Base-by-base conservation (phyloP, 2,329 filamentous ascomycete genomes). In the Fusarium robinianum region DNA sequence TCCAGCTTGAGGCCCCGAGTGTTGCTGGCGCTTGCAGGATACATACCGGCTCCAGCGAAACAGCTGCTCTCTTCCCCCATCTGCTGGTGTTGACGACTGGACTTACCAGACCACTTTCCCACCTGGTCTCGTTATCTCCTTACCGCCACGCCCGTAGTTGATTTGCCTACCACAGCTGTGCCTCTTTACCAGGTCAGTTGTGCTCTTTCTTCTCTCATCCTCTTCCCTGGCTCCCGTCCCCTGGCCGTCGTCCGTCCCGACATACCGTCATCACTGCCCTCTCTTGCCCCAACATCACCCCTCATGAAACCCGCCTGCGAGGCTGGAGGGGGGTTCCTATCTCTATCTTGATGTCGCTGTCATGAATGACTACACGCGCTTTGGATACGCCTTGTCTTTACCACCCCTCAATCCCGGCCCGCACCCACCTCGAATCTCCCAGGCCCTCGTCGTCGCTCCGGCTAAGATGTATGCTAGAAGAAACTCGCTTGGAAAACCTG, bases 381-480 rank as follows among this genome's bases (percentile, higher is more conserved):
- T 39, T 52, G 58, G 55, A 51, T 53, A 54, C 46, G n/a, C n/a
- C n/a, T n/a, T 58, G 49, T 47, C 38, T 55, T 50, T 26, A 36
- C 37, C 41, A 39, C 29, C 39, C 41, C 38, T 22, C 29, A 30
- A 8, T 23, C 35, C 35, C 19, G 24, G 16, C 30, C 38, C 25
- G 39, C 35, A 48, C 19, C 41, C 44, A 39, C 22, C 35, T 48
- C 46, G 40, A 35, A 40, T 25, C 33, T 40, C 38, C 34, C 46
- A 48, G 51, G 47, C 51, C 46, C 43, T 46, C 52, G n/a, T n/a
- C 55, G 37, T 37, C 46, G 19, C 40, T 35, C 41, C 58, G 59
- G 68, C 73, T 75, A 74, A 76, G 65, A 80, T 80, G 76, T 74
- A 74, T 71, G 53, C 66, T 63, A 78, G 71, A 72, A 71, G 73